Base-by-base conservation (phyloP, 2,329 filamentous ascomycete species). In the Claviceps spartinae region DNA sequence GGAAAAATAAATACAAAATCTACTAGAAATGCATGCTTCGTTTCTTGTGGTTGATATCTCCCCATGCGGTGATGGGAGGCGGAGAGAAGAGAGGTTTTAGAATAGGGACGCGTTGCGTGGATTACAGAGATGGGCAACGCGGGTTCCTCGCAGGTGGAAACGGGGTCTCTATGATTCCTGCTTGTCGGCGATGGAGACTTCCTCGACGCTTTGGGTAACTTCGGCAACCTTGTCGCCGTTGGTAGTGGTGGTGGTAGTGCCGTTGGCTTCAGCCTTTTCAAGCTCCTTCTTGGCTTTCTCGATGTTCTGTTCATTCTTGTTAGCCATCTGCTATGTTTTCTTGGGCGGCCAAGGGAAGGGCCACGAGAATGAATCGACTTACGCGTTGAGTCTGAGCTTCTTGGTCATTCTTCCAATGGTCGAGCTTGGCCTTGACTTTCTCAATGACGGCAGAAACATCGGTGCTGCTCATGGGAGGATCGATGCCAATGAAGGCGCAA, bases 261-360 rank as follows among this genome's bases (percentile, higher is more conserved):
- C 70, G 56, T 68, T 70, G 56, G 70, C 69, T 57, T 75, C 75
- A 20, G 47, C 34, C 60, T 83, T 83, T 66, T 90, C 88, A 57
- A 98, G 94, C 69, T 96, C 89, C 70, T 91, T 91, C 76, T 95
- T 86, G 55, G 93, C 93, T 72, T 96, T 95, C 57, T 88, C 87
- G 55, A 97, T 85, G 76, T 98, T 98, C 93, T 97, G 44, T 9
- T 14, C 43, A 38, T 14, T n/a, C 2, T 9, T n/a, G 11, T 50
- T 46, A 45, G 49, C 14, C 14, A 7, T 30, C 20, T 50, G n/a
- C 14, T 20, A n/a, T 41, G 13, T 37, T 13, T 36, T 43, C 41
- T 24, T 18, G 14, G 26, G 42, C 7, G 14, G 47, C 5, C 4
- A 13, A 26, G 7, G 9, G 36, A 26, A 43, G 18, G 18, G 9